phyloP scores from a whole-genome alignment of 192 early-diverging fungal genomes.

The Chytriomyces sp. region DNA sequence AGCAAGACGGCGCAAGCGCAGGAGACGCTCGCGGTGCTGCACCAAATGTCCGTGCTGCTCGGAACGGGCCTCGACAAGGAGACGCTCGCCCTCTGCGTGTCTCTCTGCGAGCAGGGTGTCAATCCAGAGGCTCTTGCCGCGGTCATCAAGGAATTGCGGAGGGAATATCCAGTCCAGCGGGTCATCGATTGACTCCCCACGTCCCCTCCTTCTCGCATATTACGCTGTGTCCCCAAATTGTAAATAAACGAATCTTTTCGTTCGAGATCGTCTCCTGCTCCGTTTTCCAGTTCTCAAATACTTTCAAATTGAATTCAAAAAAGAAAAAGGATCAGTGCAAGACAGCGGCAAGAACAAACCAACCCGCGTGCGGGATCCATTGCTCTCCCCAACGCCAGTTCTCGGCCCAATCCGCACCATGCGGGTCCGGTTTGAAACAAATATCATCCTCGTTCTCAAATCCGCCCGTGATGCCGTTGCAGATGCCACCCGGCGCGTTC shows the following conservation, averaged over 20 bases:
- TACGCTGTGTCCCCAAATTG: no score
- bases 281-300: no score
- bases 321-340: neutral
- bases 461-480: conserved; percentile 20
- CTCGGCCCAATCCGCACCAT: conserved; percentile 13
- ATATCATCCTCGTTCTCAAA: conserved; percentile 12
- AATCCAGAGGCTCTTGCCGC: conserved; percentile 77
- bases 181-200: no score
- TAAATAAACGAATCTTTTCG: no score
- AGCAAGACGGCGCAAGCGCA: no score
- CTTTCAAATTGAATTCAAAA: neutral
- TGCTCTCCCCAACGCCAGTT: conserved; percentile 23
- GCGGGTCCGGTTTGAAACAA: conserved; percentile 5
- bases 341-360: neutral
- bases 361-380: conserved; percentile 14
- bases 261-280: no score
- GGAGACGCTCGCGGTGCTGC: conserved; percentile 54
- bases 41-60: conserved; percentile 73
- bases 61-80: conserved; percentile 75
- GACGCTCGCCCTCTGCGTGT: conserved; percentile 70
- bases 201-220: no score
- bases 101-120: conserved; percentile 76
- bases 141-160: conserved; percentile 54
- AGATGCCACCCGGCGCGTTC: conserved; percentile 15
- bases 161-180: no score